phyloP scores from a whole-genome alignment of 495 filamentous ascomycete genomes.

The Trichoderma gamsii region DNA sequence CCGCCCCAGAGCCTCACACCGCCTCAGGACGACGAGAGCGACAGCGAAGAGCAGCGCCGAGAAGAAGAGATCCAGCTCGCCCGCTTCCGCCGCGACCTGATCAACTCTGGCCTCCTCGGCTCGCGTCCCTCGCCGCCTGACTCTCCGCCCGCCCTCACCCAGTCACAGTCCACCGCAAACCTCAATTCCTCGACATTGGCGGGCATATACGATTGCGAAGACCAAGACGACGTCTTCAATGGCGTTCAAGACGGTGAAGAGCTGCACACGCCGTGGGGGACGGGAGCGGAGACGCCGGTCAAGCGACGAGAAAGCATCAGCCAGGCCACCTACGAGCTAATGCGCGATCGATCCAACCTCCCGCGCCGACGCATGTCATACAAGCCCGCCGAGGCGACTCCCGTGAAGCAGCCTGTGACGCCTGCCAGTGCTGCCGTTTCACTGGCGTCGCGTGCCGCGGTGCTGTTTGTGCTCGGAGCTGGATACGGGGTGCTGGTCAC shows the following conservation, averaged over 20 bases:
- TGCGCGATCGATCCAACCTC: conserved; percentile 14
- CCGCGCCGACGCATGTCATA: conserved; percentile 14
- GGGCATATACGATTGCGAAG: conserved; percentile 72
- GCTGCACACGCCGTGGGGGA: conserved; percentile 57
- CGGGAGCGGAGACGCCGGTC: conserved; percentile 59
- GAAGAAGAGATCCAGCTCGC: conserved; percentile 13
- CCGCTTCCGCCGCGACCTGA: conserved; percentile 23
- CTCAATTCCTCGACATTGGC: conserved; percentile 82
- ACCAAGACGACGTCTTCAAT: conserved; percentile 43
- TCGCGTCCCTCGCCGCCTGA: conserved; percentile 27
- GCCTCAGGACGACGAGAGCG: conserved; percentile 25
- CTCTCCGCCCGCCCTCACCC: conserved; percentile 39
- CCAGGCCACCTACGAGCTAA: conserved; percentile 25
- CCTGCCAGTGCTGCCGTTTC: conserved; percentile 25
- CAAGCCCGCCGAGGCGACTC: conserved; percentile 13
- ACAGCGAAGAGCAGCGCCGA: conserved; percentile 25
- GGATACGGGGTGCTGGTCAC: conserved; percentile 80
- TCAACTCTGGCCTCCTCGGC: conserved; percentile 31
- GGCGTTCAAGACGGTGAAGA: conserved; percentile 37
- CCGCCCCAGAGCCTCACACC: conserved; percentile 44
- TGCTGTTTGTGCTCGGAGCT: conserved; percentile 77
- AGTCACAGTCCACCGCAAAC: conserved; percentile 74
- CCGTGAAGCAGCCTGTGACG: conserved; percentile 19
- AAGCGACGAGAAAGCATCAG: conserved; percentile 24
- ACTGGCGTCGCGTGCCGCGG: conserved; percentile 47